Conservation (phyloP, 164 flowering plant species). For the Euptelea pleiosperma region DNA sequence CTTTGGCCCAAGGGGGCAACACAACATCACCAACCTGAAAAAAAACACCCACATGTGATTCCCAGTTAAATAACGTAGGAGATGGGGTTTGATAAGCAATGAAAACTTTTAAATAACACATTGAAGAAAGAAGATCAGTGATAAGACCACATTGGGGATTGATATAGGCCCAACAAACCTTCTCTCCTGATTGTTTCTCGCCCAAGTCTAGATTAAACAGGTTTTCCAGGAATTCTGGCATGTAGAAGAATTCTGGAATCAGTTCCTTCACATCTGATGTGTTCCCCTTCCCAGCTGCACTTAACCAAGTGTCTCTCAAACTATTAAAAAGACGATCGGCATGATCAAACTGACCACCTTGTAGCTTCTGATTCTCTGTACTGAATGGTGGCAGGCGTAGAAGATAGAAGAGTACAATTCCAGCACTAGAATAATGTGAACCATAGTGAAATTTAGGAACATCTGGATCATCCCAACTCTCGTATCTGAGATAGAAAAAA, state of each 20-base stretch:
- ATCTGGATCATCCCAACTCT: conserved; percentile 99
- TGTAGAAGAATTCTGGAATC: conserved; percentile 96
- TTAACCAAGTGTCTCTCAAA: conserved; percentile 85
- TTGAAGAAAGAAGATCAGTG: neutral
- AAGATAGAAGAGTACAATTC: conserved; percentile 96
- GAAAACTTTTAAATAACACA: neutral
- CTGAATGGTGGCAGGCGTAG: conserved; percentile 95
- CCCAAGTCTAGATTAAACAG: conserved; percentile 86
- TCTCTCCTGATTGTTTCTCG: conserved; percentile 97
- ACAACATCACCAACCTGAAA: conserved; percentile 85
- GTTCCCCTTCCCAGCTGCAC: conserved; percentile 98
- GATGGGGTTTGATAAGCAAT: neutral
- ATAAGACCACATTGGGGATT: neutral
- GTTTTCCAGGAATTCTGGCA: conserved; percentile 96
- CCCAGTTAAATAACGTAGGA: neutral
- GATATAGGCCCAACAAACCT: conserved; percentile 44
- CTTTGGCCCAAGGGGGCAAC: conserved; percentile 98
- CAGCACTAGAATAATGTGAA: conserved; percentile 99
- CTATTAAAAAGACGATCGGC: conserved; percentile 99
- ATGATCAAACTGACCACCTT: conserved; percentile 99
- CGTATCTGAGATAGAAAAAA: conserved; percentile 53
- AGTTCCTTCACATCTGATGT: conserved; percentile 99
- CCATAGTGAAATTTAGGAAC: conserved; percentile 99
- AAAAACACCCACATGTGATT: conserved; percentile 1
- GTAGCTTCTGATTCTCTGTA: conserved; percentile 91